Evolutionary conservation across 2,329 filamentous ascomycete species (phyloP).

Genomic region (Aspergillus novofumigatus): DNA sequence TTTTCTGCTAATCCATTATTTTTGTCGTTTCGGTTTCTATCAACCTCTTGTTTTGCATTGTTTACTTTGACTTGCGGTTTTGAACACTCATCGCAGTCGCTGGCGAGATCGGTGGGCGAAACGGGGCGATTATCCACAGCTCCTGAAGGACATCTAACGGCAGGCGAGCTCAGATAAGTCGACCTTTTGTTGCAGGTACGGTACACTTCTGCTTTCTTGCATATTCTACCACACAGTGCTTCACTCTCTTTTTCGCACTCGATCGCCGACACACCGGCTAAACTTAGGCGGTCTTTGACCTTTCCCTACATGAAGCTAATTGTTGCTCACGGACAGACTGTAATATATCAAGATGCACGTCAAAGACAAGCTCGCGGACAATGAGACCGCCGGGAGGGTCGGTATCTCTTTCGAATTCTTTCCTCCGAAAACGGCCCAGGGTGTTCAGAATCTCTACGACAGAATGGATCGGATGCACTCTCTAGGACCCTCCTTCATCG

Average conservation of each 20-base stretch:
- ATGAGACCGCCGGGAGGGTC: slow-evolving; percentile 71
- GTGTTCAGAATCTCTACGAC: slow-evolving; percentile 98
- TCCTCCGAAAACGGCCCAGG: slow-evolving; percentile 82
- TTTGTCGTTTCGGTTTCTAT: slow-evolving; percentile 3
- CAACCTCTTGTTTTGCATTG: slow-evolving; percentile 2
- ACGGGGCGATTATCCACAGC: neutral
- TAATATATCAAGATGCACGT: slow-evolving; percentile 73
- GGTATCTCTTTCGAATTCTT: slow-evolving; percentile 99
- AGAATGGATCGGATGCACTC: slow-evolving; percentile 99
- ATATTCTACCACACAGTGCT: neutral
- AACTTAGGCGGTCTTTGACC: neutral
- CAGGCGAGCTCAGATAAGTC: neutral
- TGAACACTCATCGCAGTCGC: neutral
- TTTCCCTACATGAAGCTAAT: neutral
- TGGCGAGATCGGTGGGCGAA: slow-evolving; percentile 7
- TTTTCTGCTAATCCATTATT: slow-evolving; percentile 4
- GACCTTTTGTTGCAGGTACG: neutral
- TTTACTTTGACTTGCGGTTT: slow-evolving; percentile 1
- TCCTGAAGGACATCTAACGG: neutral
- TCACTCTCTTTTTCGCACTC: neutral
- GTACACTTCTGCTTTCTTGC: neutral
- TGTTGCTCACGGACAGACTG: neutral
- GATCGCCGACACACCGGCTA: neutral
- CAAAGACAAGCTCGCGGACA: slow-evolving; percentile 80
- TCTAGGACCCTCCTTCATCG: slow-evolving; percentile 90